phyloP scores from a whole-genome alignment of 140 eudicot species.

The Ambrosia hybrid region DNA sequence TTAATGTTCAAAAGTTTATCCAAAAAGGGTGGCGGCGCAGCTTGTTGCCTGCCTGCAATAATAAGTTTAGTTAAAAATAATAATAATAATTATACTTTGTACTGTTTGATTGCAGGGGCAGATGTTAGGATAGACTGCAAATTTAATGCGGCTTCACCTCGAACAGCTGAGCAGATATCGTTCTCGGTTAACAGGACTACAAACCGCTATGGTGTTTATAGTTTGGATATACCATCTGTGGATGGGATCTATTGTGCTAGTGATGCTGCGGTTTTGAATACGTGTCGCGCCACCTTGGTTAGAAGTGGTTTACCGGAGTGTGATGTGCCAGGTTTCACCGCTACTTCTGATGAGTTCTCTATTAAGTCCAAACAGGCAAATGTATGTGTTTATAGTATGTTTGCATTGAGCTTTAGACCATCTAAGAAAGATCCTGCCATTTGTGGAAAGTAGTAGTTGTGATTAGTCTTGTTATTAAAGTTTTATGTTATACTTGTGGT shows the following conservation, averaged over 20 bases:
- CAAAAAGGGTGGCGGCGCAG: too few relatives aligned
- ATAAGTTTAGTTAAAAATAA: too few relatives aligned
- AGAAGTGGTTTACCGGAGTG: constrained; percentile 47
- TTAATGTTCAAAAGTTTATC: too few relatives aligned
- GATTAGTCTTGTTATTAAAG: neutral
- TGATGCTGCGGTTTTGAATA: constrained; percentile 55
- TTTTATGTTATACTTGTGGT: constrained; percentile 13
- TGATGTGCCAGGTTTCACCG: constrained; percentile 56
- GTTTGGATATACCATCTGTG: constrained; percentile 63
- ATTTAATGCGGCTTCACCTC: constrained; percentile 63
- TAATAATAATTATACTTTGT: neutral
- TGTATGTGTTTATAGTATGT: constrained; percentile 65
- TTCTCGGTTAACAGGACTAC: constrained; percentile 80
- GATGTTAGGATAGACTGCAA: constrained; percentile 81
- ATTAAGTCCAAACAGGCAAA: constrained; percentile 56
- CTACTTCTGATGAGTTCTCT: constrained; percentile 70
- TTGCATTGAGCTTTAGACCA: constrained; percentile 70
- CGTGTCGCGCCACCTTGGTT: constrained; percentile 65
- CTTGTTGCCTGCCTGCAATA: too few relatives aligned
- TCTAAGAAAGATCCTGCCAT: constrained; percentile 47
- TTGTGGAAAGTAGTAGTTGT: constrained; percentile 53
- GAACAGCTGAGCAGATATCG: constrained; percentile 62
- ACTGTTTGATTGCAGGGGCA: constrained; percentile 44
- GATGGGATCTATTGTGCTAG: constrained; percentile 86
- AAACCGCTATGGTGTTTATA: constrained; percentile 61